These are phyloP conservation scores for Diaporthe humulicola DNA, from an alignment of 2,329 filamentous ascomycete genomes.

Conservation along the genomic window DNA sequence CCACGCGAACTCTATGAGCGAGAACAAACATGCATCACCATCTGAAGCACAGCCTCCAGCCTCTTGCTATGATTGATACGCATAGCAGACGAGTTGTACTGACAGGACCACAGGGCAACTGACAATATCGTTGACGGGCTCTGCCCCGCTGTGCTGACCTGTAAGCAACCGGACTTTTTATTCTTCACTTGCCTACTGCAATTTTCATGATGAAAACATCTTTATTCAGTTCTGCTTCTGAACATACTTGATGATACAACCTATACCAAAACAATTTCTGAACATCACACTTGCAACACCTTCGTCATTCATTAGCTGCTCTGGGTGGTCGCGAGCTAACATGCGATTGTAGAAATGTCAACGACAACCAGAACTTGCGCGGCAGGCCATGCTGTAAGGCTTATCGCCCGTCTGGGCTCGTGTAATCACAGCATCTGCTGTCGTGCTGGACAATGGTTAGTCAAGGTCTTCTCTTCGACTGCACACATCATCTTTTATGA, in stretches of 20 bases:
- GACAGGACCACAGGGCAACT: conserved; percentile 15
- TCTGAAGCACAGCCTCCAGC: conserved; percentile 66
- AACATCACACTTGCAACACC: conserved; percentile 47
- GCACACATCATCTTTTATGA: conserved; percentile 54
- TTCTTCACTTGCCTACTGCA: conserved; percentile 14
- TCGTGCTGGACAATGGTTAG: conserved; percentile 32
- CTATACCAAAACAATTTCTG: conserved; percentile 75
- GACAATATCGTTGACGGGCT: background rate
- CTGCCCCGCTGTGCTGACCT: conserved; percentile 36
- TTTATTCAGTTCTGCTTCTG: conserved; percentile 83
- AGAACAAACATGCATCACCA: conserved; percentile 83
- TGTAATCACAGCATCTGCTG: background rate
- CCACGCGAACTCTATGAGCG: conserved; percentile 71
- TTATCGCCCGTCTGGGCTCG: background rate
- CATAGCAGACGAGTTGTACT: conserved; percentile 27
- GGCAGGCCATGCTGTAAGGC: background rate
- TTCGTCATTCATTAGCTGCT: background rate
- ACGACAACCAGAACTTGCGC: background rate
- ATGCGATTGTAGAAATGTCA: background rate
- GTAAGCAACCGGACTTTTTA: conserved; percentile 29
- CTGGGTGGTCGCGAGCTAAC: conserved; percentile 24
- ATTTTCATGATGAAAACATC: conserved; percentile 73
- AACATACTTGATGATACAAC: conserved; percentile 72
- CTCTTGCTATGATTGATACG: conserved; percentile 38
- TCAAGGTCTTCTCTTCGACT: conserved; percentile 30